Percentiles rank a stretch among this genome's conserved stretches.
Evolutionary conservation across 2,329 filamentous ascomycete genomes (phyloP).

Genomic region (Colletotrichum musae): DNA sequence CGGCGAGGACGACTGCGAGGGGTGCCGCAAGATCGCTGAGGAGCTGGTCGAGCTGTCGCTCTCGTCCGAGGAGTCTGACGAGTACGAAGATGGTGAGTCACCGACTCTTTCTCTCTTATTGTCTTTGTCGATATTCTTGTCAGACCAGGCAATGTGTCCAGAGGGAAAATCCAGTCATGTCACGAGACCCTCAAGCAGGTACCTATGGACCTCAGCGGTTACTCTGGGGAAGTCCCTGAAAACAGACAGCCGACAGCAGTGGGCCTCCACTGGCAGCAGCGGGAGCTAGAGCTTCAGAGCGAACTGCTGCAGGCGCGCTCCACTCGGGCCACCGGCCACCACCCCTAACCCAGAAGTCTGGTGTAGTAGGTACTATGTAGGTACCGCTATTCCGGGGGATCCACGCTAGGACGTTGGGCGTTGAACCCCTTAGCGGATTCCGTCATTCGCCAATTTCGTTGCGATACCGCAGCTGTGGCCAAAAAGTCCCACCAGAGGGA

Average conservation of each 20-base stretch:
- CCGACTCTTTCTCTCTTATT: neutral
- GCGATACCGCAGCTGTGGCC: slow-evolving; percentile 26
- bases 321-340: slow-evolving; percentile 10
- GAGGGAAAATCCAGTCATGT: neutral
- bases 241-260: slow-evolving; percentile 16
- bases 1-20: slow-evolving; percentile 29
- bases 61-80: slow-evolving; percentile 27
- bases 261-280: slow-evolving; percentile 15
- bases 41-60: slow-evolving; percentile 31
- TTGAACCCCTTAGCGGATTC: slow-evolving; percentile 34
- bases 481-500: no score
- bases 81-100: slow-evolving; percentile 38
- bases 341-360: slow-evolving; percentile 19
- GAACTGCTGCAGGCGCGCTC: slow-evolving; percentile 22
- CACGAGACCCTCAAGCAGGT: neutral
- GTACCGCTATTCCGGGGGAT: slow-evolving; percentile 19
- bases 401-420: slow-evolving; percentile 21
- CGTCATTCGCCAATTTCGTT: slow-evolving; percentile 40
- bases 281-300: slow-evolving; percentile 27
- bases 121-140: neutral
- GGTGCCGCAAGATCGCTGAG: slow-evolving; percentile 39
- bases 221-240: slow-evolving; percentile 16
- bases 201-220: slow-evolving; percentile 2
- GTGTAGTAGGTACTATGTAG: neutral
- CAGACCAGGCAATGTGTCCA: neutral